Evolutionary conservation across 768 basidiomycete species (phyloP), one percentile per base, ranked within the genome.

Genomic region (Epithele typhae): DNA sequence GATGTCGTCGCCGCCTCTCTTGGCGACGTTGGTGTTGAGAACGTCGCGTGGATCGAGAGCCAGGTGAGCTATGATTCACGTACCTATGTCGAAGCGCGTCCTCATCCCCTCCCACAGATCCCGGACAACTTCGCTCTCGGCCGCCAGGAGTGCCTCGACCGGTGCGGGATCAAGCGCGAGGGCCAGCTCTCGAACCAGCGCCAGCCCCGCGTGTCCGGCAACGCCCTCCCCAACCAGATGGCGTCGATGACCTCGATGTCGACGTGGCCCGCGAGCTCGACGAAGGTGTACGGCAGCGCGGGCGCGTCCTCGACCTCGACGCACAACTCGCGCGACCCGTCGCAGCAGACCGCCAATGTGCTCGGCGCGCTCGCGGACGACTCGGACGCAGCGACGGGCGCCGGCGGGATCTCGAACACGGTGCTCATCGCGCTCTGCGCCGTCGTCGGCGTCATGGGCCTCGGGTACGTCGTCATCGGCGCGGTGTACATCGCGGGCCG

Each of bases 71-170:
- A 7, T 30, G 14, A 7, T 14, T 30, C 7, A 30, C 27, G 8
- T 30, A 30, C 8, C 27, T 30, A 30, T 30, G 27, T 7, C 27
- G 14, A 7, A 30, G 7, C 7, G 7, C 7, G 8, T 30, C 27
- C 7, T 30, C 14, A 7, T 15, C 14, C 38, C 17, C 32, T 6
- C 10, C 40, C 24, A 12, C 38, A 59, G 61, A 61, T 65, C 51
- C 64, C 64, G 23, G 60, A 63, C 51, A 62, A 62, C 58, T 41
- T 65, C 37, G 60, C 59, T 10, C 52, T 59, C 52, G 64, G 64
- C 17, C 45, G 49, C n/a, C 52, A 58, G 23, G 54, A 56, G 41
- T 64, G 63, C 40, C 48, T 64, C 9, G 43, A 57, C 46, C 57
- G 52, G 36, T 63, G 60, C 49, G 56, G 56, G 22, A 48, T 64